Percentiles rank a stretch among this genome's conserved stretches.
phyloP scores from a whole-genome alignment of 177 flowering plant species.

The Vitis hybrid region DNA sequence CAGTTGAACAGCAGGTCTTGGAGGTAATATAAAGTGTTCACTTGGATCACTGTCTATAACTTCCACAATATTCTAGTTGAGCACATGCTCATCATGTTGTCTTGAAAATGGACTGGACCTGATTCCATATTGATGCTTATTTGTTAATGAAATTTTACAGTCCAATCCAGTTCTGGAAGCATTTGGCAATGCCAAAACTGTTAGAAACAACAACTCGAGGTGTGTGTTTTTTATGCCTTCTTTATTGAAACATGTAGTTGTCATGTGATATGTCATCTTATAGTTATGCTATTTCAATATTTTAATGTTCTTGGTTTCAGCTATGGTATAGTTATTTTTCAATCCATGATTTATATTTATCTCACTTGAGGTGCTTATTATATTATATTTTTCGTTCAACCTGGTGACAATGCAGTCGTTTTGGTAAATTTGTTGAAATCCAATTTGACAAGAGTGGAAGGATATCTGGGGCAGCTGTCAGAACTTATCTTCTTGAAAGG shows the following conservation, averaged over 20 bases:
- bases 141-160: constrained; percentile 34
- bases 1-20: constrained; percentile 83
- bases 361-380: constrained; percentile 8
- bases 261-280: neutral
- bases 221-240: constrained; percentile 21
- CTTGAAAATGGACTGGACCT: neutral
- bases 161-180: constrained; percentile 88
- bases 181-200: constrained; percentile 84
- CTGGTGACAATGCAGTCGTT: constrained; percentile 50
- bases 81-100: neutral
- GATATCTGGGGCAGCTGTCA: constrained; percentile 75
- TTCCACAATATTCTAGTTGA: neutral
- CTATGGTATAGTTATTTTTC: neutral
- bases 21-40: constrained; percentile 46
- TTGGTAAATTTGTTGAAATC: constrained; percentile 83
- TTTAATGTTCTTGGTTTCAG: neutral
- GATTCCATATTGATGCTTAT: constrained; percentile 6
- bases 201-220: constrained; percentile 83
- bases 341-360: neutral
- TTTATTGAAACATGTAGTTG: neutral
- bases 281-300: neutral
- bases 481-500: constrained; percentile 76
- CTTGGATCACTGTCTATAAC: too few relatives aligned
- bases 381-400: constrained; percentile 4
- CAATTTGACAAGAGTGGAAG: constrained; percentile 80